Evolutionary conservation across 805 yeast genomes (phyloP).

Genomic region (Metschnikowia amazonensis): DNA sequence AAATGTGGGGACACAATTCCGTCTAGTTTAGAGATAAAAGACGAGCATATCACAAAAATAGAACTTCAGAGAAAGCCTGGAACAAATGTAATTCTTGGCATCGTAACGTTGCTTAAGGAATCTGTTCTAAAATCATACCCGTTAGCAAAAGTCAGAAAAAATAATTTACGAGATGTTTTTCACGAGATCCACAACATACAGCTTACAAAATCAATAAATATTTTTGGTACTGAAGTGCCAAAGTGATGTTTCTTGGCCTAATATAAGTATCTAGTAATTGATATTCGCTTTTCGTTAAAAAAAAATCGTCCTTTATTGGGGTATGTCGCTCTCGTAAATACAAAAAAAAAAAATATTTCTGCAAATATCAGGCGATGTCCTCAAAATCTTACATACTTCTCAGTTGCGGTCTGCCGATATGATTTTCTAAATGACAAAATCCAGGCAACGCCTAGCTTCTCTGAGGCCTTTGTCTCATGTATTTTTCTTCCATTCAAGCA

Average conservation of each 20-base stretch:
- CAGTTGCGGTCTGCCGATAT: not conserved
- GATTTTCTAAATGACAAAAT: not conserved
- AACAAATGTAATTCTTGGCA: too few species aligned
- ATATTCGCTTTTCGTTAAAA: not conserved
- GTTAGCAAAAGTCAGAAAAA: too few species aligned
- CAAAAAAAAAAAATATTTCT: too few species aligned
- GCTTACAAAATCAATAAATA: too few species aligned
- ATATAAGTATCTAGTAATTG: too few species aligned
- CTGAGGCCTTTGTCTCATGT: not conserved
- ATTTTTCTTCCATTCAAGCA: slow-evolving; percentile 49
- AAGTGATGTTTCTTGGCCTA: too few species aligned
- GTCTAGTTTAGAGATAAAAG: not conserved
- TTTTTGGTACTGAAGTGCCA: too few species aligned
- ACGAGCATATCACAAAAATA: not conserved
- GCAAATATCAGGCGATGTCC: not conserved
- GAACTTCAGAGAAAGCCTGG: too few species aligned
- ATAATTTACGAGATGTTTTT: too few species aligned
- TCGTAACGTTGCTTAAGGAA: too few species aligned
- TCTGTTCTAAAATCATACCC: too few species aligned
- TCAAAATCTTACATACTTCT: not conserved
- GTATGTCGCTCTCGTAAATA: not conserved
- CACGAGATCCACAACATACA: too few species aligned
- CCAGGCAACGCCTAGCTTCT: not conserved
- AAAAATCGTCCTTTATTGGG: not conserved
- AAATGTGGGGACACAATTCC: not conserved